phyloP scores from a whole-genome alignment of 148 eudicot genomes.

The Chenopodium album region DNA sequence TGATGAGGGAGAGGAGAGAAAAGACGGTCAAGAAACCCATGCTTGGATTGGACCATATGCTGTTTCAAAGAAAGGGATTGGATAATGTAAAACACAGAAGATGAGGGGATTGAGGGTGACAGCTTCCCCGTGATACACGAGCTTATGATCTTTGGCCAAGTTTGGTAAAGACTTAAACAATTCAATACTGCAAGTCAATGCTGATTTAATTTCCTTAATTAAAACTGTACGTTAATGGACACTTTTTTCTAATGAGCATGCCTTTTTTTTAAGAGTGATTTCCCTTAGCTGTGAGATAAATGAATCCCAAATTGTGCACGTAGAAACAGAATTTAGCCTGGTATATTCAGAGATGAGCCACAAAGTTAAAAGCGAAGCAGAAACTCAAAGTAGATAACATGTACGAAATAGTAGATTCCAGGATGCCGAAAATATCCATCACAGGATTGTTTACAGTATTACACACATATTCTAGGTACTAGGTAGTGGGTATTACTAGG shows the following conservation, averaged over 20 bases:
- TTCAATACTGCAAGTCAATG: too few species aligned
- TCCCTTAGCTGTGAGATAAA: too few species aligned
- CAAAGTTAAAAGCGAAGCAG: not conserved
- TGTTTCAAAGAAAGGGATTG: too few species aligned
- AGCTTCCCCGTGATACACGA: not conserved
- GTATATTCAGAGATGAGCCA: not conserved
- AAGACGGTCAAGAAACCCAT: not conserved
- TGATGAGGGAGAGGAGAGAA: not conserved
- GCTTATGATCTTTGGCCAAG: not conserved
- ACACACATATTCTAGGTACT: not conserved
- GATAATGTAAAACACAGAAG: too few species aligned
- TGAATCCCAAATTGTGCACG: too few species aligned
- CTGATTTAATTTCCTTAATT: too few species aligned
- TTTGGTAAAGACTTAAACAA: too few species aligned
- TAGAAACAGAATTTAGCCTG: too few species aligned
- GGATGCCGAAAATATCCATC: not conserved
- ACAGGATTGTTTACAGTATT: not conserved
- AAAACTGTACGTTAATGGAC: too few species aligned
- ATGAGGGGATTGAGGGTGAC: not conserved
- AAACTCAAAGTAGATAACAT: not conserved
- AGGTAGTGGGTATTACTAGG: not conserved
- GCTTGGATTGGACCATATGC: not conserved
- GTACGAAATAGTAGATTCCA: not conserved
- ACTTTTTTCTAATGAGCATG: too few species aligned
- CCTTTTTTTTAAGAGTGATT: too few species aligned